Evolutionary conservation across 2,329 filamentous ascomycete species (phyloP).

Genomic region (Trichoderma arundinaceum): DNA sequence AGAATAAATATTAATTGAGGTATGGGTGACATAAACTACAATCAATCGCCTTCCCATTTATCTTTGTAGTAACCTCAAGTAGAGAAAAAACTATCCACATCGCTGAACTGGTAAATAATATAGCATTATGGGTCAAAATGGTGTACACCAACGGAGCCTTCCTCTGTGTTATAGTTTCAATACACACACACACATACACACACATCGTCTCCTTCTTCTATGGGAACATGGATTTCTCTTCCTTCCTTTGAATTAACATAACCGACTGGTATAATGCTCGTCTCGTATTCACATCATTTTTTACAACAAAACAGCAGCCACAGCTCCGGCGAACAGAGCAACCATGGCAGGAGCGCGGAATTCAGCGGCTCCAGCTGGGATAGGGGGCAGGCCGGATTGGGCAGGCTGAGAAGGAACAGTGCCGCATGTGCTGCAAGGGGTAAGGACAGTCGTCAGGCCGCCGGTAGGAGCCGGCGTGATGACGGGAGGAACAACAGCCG

Average conservation of each 20-base stretch:
- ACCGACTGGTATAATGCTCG: slow-evolving; percentile 24
- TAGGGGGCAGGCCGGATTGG: slow-evolving; percentile 28
- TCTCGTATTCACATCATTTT: slow-evolving; percentile 27
- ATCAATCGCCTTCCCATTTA: slow-evolving; percentile 8
- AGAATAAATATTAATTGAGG: slow-evolving; percentile 24
- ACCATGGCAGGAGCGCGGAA: slow-evolving; percentile 33
- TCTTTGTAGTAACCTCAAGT: slow-evolving; percentile 10
- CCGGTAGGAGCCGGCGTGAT: slow-evolving; percentile 25
- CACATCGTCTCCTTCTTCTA: slow-evolving; percentile 11
- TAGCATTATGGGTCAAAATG: slow-evolving; percentile 20
- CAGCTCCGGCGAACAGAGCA: slow-evolving; percentile 34
- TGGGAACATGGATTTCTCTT: not conserved
- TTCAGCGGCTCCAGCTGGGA: slow-evolving; percentile 35
- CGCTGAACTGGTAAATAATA: slow-evolving; percentile 17
- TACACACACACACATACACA: slow-evolving; percentile 10
- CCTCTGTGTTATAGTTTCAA: not conserved
- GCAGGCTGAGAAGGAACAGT: slow-evolving; percentile 16
- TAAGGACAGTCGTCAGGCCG: slow-evolving; percentile 31
- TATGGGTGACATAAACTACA: not conserved
- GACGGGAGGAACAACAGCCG: slow-evolving; percentile 13
- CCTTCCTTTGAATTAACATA: slow-evolving; percentile 13
- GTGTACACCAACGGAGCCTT: slow-evolving; percentile 11
- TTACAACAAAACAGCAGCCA: slow-evolving; percentile 36
- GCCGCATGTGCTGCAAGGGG: slow-evolving; percentile 31
- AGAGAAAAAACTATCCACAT: slow-evolving; percentile 23